phyloP scores from a whole-genome alignment of 139 green algal genomes.

The Coccomyxa sp. region DNA sequence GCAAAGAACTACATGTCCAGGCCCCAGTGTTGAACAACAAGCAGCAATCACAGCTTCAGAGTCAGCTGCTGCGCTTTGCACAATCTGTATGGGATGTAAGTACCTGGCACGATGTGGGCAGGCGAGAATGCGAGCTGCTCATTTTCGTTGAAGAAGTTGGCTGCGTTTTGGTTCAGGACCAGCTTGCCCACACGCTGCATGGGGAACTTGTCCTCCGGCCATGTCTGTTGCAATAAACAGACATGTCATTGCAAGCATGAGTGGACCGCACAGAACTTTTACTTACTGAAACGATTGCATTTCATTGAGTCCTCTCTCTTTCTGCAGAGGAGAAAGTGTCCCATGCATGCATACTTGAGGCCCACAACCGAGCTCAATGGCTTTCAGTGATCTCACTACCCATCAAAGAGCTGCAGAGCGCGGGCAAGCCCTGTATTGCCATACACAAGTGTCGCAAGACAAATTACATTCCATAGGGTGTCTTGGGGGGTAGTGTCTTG shows the following conservation, averaged over 20 bases:
- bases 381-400: not conserved
- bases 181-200: constrained; percentile 67
- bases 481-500: not conserved
- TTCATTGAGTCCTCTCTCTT: not conserved
- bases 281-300: not conserved
- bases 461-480: too few relatives aligned
- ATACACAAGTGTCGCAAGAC: too few relatives aligned
- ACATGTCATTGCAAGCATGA: not conserved
- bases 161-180: constrained; percentile 79
- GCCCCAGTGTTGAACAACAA: too few relatives aligned
- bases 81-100: too few relatives aligned
- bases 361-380: not conserved
- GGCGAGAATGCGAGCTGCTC: constrained; percentile 62
- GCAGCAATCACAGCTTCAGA: too few relatives aligned
- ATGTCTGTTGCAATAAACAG: constrained; percentile 19
- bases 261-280: too few relatives aligned
- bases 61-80: too few relatives aligned
- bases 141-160: constrained; percentile 69
- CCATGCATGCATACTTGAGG: not conserved
- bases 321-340: not conserved
- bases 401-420: too few relatives aligned
- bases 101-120: constrained; percentile 39
- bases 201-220: constrained; percentile 61
- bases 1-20: too few relatives aligned
- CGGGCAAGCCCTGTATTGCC: too few relatives aligned